Conservation (phyloP, 2,329 filamentous ascomycete genomes). For the Colletotrichum melonis region DNA sequence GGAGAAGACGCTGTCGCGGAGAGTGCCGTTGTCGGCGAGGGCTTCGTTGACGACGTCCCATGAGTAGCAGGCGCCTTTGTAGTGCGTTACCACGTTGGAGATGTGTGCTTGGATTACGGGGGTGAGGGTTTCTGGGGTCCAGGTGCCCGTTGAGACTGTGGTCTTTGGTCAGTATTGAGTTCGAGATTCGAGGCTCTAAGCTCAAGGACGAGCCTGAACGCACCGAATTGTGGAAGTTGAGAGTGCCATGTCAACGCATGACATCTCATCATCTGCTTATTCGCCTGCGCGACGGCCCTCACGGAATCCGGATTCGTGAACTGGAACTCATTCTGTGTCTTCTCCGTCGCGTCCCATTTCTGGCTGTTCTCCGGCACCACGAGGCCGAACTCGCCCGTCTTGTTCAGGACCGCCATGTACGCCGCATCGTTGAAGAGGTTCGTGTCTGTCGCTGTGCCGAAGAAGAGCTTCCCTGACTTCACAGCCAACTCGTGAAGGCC, state of each 20-base stretch:
- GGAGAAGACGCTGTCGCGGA: constrained; percentile 60
- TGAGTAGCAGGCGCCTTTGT: constrained; percentile 56
- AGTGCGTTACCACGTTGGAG: constrained; percentile 56
- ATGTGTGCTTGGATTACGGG: constrained; percentile 63
- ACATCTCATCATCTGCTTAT: constrained; percentile 63
- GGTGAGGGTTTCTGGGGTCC: constrained; percentile 58
- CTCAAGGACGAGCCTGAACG: background rate
- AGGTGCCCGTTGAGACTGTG: constrained; percentile 66
- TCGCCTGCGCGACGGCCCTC: constrained; percentile 52
- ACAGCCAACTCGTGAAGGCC: constrained; percentile 60
- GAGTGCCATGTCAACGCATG: constrained; percentile 75
- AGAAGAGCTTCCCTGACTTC: constrained; percentile 66
- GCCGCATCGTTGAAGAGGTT: constrained; percentile 57
- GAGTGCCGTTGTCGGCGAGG: constrained; percentile 65
- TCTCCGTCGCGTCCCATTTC: constrained; percentile 71
- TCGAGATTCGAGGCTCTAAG: constrained; percentile 62
- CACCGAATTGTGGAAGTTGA: constrained; percentile 61
- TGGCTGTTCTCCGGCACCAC: constrained; percentile 71
- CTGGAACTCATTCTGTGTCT: constrained; percentile 66
- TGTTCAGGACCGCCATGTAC: constrained; percentile 65
- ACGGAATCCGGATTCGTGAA: constrained; percentile 67
- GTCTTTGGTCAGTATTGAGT: constrained; percentile 65
- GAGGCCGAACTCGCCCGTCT: constrained; percentile 69
- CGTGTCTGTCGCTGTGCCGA: constrained; percentile 71
- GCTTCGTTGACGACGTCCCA: constrained; percentile 68